phyloP scores from a whole-genome alignment of 768 basidiomycete genomes.

The Termitomyces sp. region DNA sequence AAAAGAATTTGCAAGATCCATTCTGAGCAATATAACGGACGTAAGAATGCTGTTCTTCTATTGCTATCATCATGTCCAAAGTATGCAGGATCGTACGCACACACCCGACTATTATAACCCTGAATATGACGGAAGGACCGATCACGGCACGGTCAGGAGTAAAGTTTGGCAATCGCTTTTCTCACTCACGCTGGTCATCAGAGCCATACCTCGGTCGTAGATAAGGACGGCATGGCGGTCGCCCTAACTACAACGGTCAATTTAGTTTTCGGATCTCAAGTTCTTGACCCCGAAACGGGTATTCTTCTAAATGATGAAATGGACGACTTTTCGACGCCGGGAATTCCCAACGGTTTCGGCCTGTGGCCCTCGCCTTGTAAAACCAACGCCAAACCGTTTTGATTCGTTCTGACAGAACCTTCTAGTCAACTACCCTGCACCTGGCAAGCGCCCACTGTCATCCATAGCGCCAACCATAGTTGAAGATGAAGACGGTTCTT shows the following conservation, averaged over 20 bases:
- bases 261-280: constrained; percentile 82
- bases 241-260: constrained; percentile 89
- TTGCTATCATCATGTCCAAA: neutral
- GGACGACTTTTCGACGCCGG: constrained; percentile 93
- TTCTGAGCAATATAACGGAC: constrained; percentile 77
- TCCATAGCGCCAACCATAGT: constrained; percentile 82
- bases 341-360: constrained; percentile 80
- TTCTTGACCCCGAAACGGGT: constrained; percentile 85
- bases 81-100: constrained; percentile 75
- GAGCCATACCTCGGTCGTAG: constrained; percentile 85
- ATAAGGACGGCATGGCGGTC: constrained; percentile 85
- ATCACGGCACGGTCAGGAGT: constrained; percentile 81
- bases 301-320: constrained; percentile 92
- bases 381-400: neutral
- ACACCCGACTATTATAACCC: constrained; percentile 81
- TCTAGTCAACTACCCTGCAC: constrained; percentile 83
- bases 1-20: constrained; percentile 61
- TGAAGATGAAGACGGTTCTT: constrained; percentile 70
- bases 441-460: constrained; percentile 88
- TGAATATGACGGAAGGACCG: constrained; percentile 68
- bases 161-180: neutral
- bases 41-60: constrained; percentile 41
- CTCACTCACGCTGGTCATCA: constrained; percentile 26
- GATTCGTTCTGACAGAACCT: constrained; percentile 9
- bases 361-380: constrained; percentile 79